These are phyloP conservation scores for Delonix regia DNA, from an alignment of 306 rosid species.

Conservation along the genomic window DNA sequence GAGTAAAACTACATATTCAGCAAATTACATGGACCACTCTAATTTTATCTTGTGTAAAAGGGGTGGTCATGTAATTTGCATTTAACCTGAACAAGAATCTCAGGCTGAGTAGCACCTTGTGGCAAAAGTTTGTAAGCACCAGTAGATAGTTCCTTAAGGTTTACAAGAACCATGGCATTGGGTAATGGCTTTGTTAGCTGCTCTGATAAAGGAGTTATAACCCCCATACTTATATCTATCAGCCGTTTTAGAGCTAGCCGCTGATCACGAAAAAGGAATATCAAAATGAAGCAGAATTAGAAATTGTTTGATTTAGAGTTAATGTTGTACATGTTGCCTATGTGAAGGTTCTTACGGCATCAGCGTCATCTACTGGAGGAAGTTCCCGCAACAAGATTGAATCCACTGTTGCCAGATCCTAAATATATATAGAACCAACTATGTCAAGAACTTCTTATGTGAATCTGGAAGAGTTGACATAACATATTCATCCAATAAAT, in stretches of 20 bases:
- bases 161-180: constrained; percentile 90
- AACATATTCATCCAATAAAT: constrained; percentile 27
- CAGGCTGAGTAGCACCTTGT: constrained; percentile 59
- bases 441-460: constrained; percentile 33
- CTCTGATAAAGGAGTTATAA: constrained; percentile 87
- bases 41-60: not conserved
- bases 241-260: constrained; percentile 91
- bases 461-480: constrained; percentile 30
- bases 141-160: constrained; percentile 80
- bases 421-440: constrained; percentile 35
- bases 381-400: constrained; percentile 89
- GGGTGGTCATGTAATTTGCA: constrained; percentile 18
- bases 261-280: constrained; percentile 52
- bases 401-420: constrained; percentile 99
- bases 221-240: constrained; percentile 88
- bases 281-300: constrained; percentile 17
- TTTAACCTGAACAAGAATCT: constrained; percentile 19
- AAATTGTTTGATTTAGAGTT: constrained; percentile 30
- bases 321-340: not conserved
- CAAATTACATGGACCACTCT: not conserved
- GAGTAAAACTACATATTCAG: not conserved
- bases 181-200: constrained; percentile 96
- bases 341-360: constrained; percentile 70
- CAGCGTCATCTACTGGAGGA: constrained; percentile 75
- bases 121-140: constrained; percentile 95